Evolutionary conservation across 2,329 filamentous ascomycete species (phyloP).

Genomic region (Sclerotinia glacialis): DNA sequence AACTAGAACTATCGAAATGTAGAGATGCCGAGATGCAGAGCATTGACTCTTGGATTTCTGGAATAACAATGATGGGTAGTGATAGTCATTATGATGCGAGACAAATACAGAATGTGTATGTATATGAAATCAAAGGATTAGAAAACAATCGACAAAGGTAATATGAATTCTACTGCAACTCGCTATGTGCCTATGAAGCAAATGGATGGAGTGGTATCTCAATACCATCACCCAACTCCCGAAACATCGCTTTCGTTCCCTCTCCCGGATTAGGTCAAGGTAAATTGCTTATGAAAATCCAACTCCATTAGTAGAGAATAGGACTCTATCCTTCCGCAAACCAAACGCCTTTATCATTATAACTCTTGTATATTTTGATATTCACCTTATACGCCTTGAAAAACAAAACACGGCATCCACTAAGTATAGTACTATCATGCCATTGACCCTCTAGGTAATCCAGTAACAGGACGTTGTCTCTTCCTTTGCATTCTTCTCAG

Average conservation of each 20-base stretch:
- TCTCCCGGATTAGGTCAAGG: background rate
- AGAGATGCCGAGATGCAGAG: no score
- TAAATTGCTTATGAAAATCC: background rate
- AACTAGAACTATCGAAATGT: no score
- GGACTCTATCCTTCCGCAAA: background rate
- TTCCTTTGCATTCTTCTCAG: conserved; percentile 47
- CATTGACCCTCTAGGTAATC: background rate
- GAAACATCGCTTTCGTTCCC: background rate
- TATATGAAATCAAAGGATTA: background rate
- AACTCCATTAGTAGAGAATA: conserved; percentile 2
- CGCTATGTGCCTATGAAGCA: background rate
- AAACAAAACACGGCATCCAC: background rate
- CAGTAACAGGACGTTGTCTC: conserved; percentile 39
- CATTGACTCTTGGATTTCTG: no score
- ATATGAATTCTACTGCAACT: background rate
- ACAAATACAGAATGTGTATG: background rate
- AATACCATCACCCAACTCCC: background rate
- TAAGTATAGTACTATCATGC: background rate
- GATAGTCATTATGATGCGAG: background rate
- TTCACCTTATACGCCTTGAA: conserved; percentile 1
- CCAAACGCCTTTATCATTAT: conserved; percentile 3
- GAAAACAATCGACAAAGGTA: background rate
- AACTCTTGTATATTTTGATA: background rate
- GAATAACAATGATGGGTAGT: no score
- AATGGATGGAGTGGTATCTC: background rate